A percentile compares a stretch with the other conserved stretches of the same genome.
phyloP scores from a whole-genome alignment of 2,329 filamentous ascomycete species.

The Cercospora zeae-maydis region DNA sequence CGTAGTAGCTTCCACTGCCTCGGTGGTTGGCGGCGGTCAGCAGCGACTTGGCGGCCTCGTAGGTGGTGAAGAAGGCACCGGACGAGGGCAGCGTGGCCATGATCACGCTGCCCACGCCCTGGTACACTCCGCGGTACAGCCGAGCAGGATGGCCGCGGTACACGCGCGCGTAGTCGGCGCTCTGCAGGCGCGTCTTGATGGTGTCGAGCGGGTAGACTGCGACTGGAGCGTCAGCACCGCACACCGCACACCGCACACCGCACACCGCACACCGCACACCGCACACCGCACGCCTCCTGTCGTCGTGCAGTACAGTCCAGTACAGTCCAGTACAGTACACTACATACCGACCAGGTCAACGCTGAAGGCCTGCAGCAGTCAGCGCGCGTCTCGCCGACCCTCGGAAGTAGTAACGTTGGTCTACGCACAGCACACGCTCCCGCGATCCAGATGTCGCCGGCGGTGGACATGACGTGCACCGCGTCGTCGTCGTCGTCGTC shows the following conservation, averaged over 20 bases:
- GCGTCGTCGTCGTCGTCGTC: neutral
- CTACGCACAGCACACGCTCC: constrained; percentile 64
- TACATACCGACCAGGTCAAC: constrained; percentile 65
- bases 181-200: constrained; percentile 81
- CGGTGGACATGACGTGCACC: constrained; percentile 22
- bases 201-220: constrained; percentile 81
- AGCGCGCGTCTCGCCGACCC: too few species aligned
- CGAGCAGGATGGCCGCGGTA: constrained; percentile 59
- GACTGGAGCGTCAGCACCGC: too few species aligned
- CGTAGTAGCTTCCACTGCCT: constrained; percentile 34
- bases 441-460: constrained; percentile 47
- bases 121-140: constrained; percentile 73
- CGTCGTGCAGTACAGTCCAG: too few species aligned
- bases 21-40: constrained; percentile 51
- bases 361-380: constrained; percentile 58
- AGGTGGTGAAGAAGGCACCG: constrained; percentile 85
- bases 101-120: constrained; percentile 81
- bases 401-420: too few species aligned
- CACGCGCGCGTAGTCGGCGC: constrained; percentile 66
- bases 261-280: too few species aligned
- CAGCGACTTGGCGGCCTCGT: constrained; percentile 69
- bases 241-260: too few species aligned
- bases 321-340: too few species aligned
- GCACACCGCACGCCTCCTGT: too few species aligned
- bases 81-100: constrained; percentile 86